Evolutionary conservation across 495 filamentous ascomycete genomes (phyloP).

Genomic region (Glarea lozoyensis): DNA sequence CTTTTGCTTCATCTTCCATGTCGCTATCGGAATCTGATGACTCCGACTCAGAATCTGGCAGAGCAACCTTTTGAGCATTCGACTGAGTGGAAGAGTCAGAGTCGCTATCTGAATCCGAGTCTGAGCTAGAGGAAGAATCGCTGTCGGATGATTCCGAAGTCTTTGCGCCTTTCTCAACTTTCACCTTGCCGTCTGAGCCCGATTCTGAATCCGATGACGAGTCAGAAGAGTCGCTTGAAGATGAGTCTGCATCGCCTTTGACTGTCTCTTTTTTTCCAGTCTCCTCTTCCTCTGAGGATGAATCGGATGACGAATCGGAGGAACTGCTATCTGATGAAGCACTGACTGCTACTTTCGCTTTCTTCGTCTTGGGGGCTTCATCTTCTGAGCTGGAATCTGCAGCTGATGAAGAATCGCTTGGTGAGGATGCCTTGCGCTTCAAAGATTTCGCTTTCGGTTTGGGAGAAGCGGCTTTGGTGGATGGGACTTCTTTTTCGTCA

Average conservation of each 20-base stretch:
- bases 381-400: slow-evolving; percentile 25
- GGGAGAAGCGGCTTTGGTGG: slow-evolving; percentile 21
- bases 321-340: slow-evolving; percentile 40
- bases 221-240: slow-evolving; percentile 14
- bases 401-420: slow-evolving; percentile 29
- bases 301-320: slow-evolving; percentile 21
- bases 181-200: slow-evolving; percentile 20
- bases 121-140: slow-evolving; percentile 31
- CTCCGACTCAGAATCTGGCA: slow-evolving; percentile 18
- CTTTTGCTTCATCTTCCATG: slow-evolving; percentile 13
- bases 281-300: slow-evolving; percentile 25
- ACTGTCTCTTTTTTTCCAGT: slow-evolving; percentile 28
- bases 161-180: slow-evolving; percentile 27
- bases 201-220: slow-evolving; percentile 16
- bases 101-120: slow-evolving; percentile 35
- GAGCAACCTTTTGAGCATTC: slow-evolving; percentile 16
- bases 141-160: slow-evolving; percentile 14
- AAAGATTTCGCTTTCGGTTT: slow-evolving; percentile 31
- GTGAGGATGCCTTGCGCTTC: slow-evolving; percentile 59
- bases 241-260: slow-evolving; percentile 11
- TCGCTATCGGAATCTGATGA: slow-evolving; percentile 18
- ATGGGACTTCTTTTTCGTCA: slow-evolving; percentile 41
- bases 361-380: slow-evolving; percentile 29
- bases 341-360: slow-evolving; percentile 7
- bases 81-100: slow-evolving; percentile 26